Percentiles rank a stretch among this genome's conserved stretches.
phyloP scores from a whole-genome alignment of 495 filamentous ascomycete genomes.

The Neurospora hispaniola region DNA sequence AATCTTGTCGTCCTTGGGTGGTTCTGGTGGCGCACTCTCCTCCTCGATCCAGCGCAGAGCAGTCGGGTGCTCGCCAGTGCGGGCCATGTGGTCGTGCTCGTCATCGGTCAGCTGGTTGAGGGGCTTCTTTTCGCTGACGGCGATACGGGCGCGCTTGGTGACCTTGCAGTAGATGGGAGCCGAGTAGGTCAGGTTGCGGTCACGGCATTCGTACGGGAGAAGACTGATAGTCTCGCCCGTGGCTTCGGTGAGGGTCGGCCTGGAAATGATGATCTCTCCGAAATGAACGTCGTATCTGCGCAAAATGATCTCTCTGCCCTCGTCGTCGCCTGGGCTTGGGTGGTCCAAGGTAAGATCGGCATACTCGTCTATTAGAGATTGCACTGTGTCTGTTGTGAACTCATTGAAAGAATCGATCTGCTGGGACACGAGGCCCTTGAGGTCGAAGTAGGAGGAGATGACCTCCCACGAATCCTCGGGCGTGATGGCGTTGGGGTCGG shows the following conservation, averaged over 20 bases:
- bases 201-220: slow-evolving; percentile 82
- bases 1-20: background rate
- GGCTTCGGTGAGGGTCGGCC: slow-evolving; percentile 81
- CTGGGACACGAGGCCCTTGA: slow-evolving; percentile 91
- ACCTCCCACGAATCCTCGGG: slow-evolving; percentile 97
- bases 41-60: slow-evolving; percentile 51
- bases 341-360: slow-evolving; percentile 81
- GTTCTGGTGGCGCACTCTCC: slow-evolving; percentile 25
- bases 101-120: slow-evolving; percentile 53
- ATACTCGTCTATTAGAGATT: slow-evolving; percentile 84
- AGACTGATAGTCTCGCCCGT: slow-evolving; percentile 76
- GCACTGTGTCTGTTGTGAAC: slow-evolving; percentile 84
- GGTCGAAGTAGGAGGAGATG: slow-evolving; percentile 91
- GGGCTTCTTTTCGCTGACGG: slow-evolving; percentile 59
- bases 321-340: slow-evolving; percentile 58
- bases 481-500: slow-evolving; percentile 76
- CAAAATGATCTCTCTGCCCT: slow-evolving; percentile 63
- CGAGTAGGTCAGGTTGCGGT: slow-evolving; percentile 92
- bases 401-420: slow-evolving; percentile 98
- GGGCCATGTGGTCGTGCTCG: slow-evolving; percentile 37
- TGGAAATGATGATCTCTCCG: slow-evolving; percentile 69
- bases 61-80: slow-evolving; percentile 39
- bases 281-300: slow-evolving; percentile 92
- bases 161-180: slow-evolving; percentile 82
- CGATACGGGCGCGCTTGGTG: slow-evolving; percentile 66